Evolutionary conservation across 805 yeast genomes (phyloP).

Genomic region (Lipomyces yamadae): DNA sequence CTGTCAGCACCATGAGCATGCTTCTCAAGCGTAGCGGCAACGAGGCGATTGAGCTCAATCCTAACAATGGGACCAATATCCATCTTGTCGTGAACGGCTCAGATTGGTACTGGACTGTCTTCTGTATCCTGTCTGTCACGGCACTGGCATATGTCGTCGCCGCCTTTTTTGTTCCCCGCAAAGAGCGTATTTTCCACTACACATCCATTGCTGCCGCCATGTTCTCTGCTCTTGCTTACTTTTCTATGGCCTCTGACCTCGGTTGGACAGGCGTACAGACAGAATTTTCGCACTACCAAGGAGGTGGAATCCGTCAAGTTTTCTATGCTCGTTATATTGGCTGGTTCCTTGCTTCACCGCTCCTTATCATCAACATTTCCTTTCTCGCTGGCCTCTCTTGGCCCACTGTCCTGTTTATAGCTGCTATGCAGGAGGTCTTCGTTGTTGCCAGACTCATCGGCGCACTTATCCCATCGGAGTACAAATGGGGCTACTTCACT

Average conservation of each 20-base stretch:
- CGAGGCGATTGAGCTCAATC: constrained; percentile 49
- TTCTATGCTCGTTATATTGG: constrained; percentile 60
- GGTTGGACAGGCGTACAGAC: constrained; percentile 57
- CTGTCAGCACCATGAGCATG: neutral
- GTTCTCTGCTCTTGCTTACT: constrained; percentile 56
- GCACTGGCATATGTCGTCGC: constrained; percentile 45
- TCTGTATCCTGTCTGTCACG: constrained; percentile 53
- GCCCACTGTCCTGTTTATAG: constrained; percentile 44
- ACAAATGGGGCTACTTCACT: constrained; percentile 73
- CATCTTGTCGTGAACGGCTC: constrained; percentile 64
- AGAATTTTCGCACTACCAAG: constrained; percentile 57
- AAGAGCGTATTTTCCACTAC: constrained; percentile 48
- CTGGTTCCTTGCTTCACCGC: constrained; percentile 62
- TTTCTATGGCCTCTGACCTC: constrained; percentile 61
- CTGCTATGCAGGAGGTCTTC: constrained; percentile 51
- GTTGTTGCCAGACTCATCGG: constrained; percentile 64
- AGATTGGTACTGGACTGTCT: constrained; percentile 70
- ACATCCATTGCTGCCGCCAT: constrained; percentile 52
- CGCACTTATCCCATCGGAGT: constrained; percentile 56
- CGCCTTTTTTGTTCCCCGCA: constrained; percentile 43
- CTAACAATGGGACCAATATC: constrained; percentile 51
- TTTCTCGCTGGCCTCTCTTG: constrained; percentile 45
- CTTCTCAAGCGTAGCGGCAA: constrained; percentile 13
- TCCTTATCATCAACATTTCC: constrained; percentile 47
- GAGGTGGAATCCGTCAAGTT: constrained; percentile 53